Base-by-base conservation (phyloP, 2,329 filamentous ascomycete genomes). In the Dissoconium aciculare region DNA sequence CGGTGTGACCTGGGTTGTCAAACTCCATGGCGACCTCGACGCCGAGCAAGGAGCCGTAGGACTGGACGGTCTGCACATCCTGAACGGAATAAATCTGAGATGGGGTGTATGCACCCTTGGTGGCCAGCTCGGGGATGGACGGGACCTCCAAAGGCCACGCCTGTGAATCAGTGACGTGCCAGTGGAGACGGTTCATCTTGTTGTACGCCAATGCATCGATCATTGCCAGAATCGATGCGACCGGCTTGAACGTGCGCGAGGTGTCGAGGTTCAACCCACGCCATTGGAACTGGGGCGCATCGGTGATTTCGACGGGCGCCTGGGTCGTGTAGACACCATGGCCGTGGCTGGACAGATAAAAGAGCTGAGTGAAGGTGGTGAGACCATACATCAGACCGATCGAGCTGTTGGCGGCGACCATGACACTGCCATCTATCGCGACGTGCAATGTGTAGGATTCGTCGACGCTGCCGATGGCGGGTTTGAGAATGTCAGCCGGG, bases 141-240 rank as follows among this genome's bases (percentile, higher is more conserved):
- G 80, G 78, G 29, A 92, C 75, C 42, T 83, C 80, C 14, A 92
- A 62, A 0, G 83, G 83, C 78, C 82, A 91, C 3, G 80, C 80
- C 54, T 91, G 82, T 11, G 77, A 74, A 54, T 91, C 82, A 4
- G 80, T 89, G 34, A 77, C 66, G 59, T 91, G 82, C 32, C 87
- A 61, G 55, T 89, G 82, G 33, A 91, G 64, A 4, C 74, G 66
- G 57, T 89, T 89, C 63, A 89, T 68, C 60, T 91, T 89, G 60
- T 75, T 82, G 67, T 73, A 83, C 1, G 78, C 62, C 2, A 77
- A 59, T 24, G 73, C 78, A 48, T 91, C 79, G 41, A 93, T 79
- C 31, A 74, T 81, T 30, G 74, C 71, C 47, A 74, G 65, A 42
- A 92, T 74, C 45, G 79, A 70, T 3, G 62, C 52, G 14, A 80